Evolutionary conservation across 495 filamentous ascomycete genomes (phyloP).

Genomic region (Aspergillus leporis): DNA sequence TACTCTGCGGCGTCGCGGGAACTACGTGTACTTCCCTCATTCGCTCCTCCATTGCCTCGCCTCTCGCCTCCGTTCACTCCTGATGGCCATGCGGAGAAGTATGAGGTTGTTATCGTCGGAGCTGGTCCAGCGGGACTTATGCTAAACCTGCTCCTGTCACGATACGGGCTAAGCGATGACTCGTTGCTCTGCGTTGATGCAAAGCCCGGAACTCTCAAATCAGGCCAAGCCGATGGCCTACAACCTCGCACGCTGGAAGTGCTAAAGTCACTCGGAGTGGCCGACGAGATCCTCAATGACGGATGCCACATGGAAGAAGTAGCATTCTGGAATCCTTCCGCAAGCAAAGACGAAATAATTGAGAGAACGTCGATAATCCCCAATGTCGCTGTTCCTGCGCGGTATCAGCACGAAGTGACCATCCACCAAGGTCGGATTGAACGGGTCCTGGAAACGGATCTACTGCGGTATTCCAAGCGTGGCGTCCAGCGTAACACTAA

Average conservation of each 20-base stretch:
- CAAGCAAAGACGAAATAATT: constrained; percentile 48
- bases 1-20: constrained; percentile 38
- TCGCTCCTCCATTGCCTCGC: constrained; percentile 43
- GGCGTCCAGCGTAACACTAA: constrained; percentile 51
- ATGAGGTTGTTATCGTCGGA: constrained; percentile 47
- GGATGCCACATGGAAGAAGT: constrained; percentile 44
- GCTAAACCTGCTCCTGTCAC: constrained; percentile 46
- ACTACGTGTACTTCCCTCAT: constrained; percentile 43
- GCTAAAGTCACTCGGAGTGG: constrained; percentile 46
- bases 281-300: constrained; percentile 39
- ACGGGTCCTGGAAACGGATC: constrained; percentile 58
- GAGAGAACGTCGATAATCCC: constrained; percentile 51
- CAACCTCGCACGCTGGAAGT: constrained; percentile 65
- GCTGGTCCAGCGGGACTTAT: constrained; percentile 53
- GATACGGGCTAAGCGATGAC: constrained; percentile 45
- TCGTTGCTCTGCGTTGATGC: constrained; percentile 50
- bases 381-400: constrained; percentile 47
- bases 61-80: constrained; percentile 24
- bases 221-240: constrained; percentile 66
- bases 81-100: constrained; percentile 25
- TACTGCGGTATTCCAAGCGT: constrained; percentile 48
- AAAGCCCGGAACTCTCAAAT: constrained; percentile 42
- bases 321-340: constrained; percentile 52
- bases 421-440: constrained; percentile 65
- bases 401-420: constrained; percentile 55